Evolutionary conservation across 768 basidiomycete genomes (phyloP).

Genomic region (Rhodotorula kratochvilovae): DNA sequence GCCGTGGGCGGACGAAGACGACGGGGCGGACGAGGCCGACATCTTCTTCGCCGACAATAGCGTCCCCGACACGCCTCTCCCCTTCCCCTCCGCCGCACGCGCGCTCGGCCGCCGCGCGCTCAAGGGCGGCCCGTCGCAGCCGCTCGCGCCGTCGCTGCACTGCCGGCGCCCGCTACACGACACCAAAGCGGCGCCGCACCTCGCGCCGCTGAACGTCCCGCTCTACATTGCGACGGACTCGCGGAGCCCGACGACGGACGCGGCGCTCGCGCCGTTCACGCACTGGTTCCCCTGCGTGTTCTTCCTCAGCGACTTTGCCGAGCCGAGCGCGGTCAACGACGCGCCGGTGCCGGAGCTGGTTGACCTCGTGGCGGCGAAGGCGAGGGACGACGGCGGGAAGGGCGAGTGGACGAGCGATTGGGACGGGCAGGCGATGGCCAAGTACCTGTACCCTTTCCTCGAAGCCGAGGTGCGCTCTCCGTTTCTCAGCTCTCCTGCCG

Average conservation of each 20-base stretch:
- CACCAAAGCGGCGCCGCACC: background rate
- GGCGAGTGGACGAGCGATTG: constrained; percentile 19
- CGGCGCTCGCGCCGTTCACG: constrained; percentile 53
- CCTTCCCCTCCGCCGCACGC: background rate
- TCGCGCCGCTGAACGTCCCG: constrained; percentile 54
- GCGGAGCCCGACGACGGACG: constrained; percentile 49
- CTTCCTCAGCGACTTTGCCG: constrained; percentile 56
- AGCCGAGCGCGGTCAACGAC: background rate
- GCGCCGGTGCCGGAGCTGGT: background rate
- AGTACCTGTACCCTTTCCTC: constrained; percentile 22
- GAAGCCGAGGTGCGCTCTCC: constrained; percentile 22
- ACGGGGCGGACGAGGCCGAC: background rate
- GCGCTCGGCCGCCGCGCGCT: background rate
- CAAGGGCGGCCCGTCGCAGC: background rate
- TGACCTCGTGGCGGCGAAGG: background rate
- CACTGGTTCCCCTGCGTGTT: constrained; percentile 63
- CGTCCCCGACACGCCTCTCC: background rate
- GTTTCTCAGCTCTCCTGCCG: no score
- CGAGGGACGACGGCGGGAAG: background rate
- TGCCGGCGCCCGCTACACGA: constrained; percentile 27
- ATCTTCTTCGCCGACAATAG: no score
- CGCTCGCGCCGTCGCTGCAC: constrained; percentile 16
- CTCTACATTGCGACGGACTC: constrained; percentile 67
- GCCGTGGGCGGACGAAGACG: background rate
- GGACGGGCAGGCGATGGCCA: constrained; percentile 10